Base-by-base conservation (phyloP, 2,329 filamentous ascomycete species). In the Microdochium trichocladiopsis region DNA sequence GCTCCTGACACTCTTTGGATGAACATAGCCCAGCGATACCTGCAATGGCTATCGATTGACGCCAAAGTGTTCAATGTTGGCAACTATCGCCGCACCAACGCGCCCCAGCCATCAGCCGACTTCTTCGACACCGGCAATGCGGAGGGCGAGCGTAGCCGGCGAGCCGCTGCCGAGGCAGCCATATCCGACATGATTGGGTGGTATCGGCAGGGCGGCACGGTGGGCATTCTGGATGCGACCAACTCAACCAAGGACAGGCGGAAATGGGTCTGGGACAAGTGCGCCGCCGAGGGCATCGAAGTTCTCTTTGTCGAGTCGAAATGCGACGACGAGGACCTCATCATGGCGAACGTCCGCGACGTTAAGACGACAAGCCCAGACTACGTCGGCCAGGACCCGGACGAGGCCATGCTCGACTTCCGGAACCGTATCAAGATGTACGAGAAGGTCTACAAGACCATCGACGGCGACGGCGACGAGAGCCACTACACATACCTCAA, bases 1-100 rank as follows among this genome's bases (percentile, higher is more conserved):
- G n/a, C n/a, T n/a, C n/a, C n/a, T n/a, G n/a, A n/a, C n/a, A n/a
- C n/a, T n/a, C n/a, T n/a, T n/a, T n/a, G n/a, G n/a, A n/a, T n/a
- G n/a, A n/a, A n/a, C n/a, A n/a, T n/a, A 94, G 90, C 91, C 55
- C 87, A 94, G 69, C 87, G 94, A 55, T 99, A 99, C 72, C 84
- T 99, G 33, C 88, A 89, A 69, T 99, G 94, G 94, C 86, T 97
- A 54, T 96, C 92, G 24, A 92, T 99, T 65, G 86, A 89, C 37
- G 88, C 94, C 54, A 87, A 91, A 69, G 93, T 91, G 58, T 99
- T 99, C 83, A 99, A 99, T 61, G 94, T 99, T 58, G 94, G 94
- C 67, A 92, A 87, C 66, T 99, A 99, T 69, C 90, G 94, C 60
- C 90, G 94, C 59, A 84, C 87, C 63, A 87, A 88, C 60, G 95